A percentile compares a stretch with the other conserved stretches of the same genome.
phyloP scores from a whole-genome alignment of 331 rosid species.

The Cydonia oblonga region DNA sequence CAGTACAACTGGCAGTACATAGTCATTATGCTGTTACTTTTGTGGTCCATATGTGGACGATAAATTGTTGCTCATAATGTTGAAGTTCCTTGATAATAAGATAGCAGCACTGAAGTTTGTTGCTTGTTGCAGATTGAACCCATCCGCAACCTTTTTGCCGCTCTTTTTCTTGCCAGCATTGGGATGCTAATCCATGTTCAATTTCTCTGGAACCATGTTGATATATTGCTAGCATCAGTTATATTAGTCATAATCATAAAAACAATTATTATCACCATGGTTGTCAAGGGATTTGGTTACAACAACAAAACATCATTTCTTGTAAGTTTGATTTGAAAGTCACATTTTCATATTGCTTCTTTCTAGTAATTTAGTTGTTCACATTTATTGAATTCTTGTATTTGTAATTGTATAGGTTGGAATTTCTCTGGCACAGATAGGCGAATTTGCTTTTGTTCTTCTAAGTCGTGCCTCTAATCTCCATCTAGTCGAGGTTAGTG shows the following conservation, averaged over 20 bases:
- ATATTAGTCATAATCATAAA: constrained; percentile 35
- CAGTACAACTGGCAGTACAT: background rate
- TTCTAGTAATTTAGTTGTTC: background rate
- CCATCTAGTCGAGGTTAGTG: constrained; percentile 41
- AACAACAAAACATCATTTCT: constrained; percentile 44
- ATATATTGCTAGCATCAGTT: constrained; percentile 43
- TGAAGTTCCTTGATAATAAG: background rate
- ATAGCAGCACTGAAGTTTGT: background rate
- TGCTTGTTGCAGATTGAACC: constrained; percentile 38
- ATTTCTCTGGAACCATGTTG: constrained; percentile 49
- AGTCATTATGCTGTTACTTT: background rate
- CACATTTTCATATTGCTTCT: background rate
- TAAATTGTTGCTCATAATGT: background rate
- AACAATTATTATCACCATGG: constrained; percentile 31
- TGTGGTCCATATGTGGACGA: background rate
- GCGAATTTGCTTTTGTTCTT: constrained; percentile 50
- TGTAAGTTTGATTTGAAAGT: constrained; percentile 19
- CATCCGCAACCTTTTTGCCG: constrained; percentile 44
- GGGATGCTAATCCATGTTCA: constrained; percentile 55
- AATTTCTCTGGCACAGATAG: constrained; percentile 46
- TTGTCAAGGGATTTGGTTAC: constrained; percentile 50
- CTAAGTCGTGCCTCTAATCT: constrained; percentile 52
- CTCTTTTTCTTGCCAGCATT: constrained; percentile 53
- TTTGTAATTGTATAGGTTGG: constrained; percentile 29
- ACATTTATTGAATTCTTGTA: background rate